Base-by-base conservation (phyloP, 1,284 basidiomycete genomes). In the Pseudomicrostroma phylloplanum region DNA sequence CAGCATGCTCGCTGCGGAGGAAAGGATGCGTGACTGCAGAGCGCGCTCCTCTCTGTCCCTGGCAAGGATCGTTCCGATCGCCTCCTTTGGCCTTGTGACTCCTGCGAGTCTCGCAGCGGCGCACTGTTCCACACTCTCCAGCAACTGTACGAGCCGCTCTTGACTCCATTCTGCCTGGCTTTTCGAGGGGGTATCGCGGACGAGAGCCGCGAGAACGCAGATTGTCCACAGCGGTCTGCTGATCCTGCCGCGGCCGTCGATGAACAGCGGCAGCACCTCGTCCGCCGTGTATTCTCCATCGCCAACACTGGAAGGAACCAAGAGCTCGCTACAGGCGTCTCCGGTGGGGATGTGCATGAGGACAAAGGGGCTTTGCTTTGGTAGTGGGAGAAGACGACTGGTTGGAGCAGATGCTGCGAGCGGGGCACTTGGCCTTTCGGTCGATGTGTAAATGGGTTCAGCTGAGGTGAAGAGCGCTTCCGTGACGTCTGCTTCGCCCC, bases 221-320 rank as follows among this genome's bases (percentile, higher is more conserved):
- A 21, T 46, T 8, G 58, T 43, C 57, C 56, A 62, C 12, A 62
- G 46, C 21, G 30, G 11, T 19, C 51, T 13, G 25, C 36, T 43
- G 19, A 62, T 41, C n/a, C 36, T 42, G 15, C 61, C 61, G 11
- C 36, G 13, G 6, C 49, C 51, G 30, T 62, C 61, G 15, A 62
- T 30, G 56, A 62, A 62, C 13, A 62, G 48, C n/a, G 61, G 61
- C 19, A 46, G 43, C 6, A 26, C 21, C n/a, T n/a, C 36, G 43
- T 62, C 61, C 8, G 19, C 21, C 25, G 23, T 19, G 17, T 13
- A 36, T 13, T 30, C 59, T 12, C 60, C 61, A 21, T 25, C 36
- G 15, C n/a, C 39, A 11, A 41, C 30, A n/a, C 21, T 23, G 17
- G 56, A 39, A 30, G 57, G 9, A 11, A 36, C 9, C 3, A 39